A percentile compares a stretch with the other conserved stretches of the same genome.
Evolutionary conservation across 2,329 filamentous ascomycete genomes (phyloP).

Genomic region (Grosmannia penicillata): DNA sequence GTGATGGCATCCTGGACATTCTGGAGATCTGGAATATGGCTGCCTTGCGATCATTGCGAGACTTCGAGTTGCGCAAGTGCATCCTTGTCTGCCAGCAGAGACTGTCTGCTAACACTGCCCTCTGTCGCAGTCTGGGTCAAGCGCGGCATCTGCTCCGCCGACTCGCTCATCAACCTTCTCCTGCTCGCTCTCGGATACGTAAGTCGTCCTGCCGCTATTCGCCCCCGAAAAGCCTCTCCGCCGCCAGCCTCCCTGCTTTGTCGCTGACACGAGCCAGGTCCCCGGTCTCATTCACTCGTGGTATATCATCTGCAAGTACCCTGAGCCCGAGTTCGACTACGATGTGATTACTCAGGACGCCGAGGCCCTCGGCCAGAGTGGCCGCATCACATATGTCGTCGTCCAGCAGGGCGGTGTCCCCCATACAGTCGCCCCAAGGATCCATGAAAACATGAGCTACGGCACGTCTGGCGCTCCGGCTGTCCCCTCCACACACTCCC

Average conservation of each 20-base stretch:
- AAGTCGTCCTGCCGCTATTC: slow-evolving; percentile 12
- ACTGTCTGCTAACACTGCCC: slow-evolving; percentile 17
- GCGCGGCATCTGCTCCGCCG: slow-evolving; percentile 77
- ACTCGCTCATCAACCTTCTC: slow-evolving; percentile 89
- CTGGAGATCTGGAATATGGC: background rate
- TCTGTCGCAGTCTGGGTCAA: slow-evolving; percentile 87
- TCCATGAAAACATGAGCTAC: slow-evolving; percentile 27
- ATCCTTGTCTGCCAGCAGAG: no score
- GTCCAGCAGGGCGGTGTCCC: slow-evolving; percentile 29
- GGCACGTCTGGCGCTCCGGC: slow-evolving; percentile 20
- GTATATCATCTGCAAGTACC: slow-evolving; percentile 93
- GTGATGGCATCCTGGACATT: slow-evolving; percentile 10
- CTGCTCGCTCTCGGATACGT: slow-evolving; percentile 64
- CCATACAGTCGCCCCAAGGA: slow-evolving; percentile 14
- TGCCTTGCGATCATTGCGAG: background rate
- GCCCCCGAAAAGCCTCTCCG: no score
- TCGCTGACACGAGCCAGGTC: slow-evolving; percentile 25
- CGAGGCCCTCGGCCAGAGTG: slow-evolving; percentile 23
- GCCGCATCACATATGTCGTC: slow-evolving; percentile 64
- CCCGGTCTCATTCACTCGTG: slow-evolving; percentile 88
- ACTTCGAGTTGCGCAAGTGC: no score
- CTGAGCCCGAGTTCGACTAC: slow-evolving; percentile 60
- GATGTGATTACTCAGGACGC: slow-evolving; percentile 43
- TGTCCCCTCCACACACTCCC: slow-evolving; percentile 12
- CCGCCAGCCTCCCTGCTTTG: background rate